Percentiles rank a stretch among this genome's conserved stretches.
Evolutionary conservation across 2,329 filamentous ascomycete genomes (phyloP).

Genomic region (Drechmeria coniospora): DNA sequence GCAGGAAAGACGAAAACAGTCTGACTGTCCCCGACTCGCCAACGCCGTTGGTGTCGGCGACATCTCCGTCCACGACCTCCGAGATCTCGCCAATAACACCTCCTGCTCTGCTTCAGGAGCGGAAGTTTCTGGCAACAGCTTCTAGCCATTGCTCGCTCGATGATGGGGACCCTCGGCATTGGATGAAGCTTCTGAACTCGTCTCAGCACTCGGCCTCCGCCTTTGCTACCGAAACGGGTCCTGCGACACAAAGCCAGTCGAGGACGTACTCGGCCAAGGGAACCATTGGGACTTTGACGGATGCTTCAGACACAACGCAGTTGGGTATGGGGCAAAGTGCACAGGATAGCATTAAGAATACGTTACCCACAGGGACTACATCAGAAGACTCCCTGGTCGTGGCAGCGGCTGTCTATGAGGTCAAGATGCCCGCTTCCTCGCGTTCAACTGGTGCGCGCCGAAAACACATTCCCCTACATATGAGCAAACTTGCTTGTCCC

Average conservation of each 20-base stretch:
- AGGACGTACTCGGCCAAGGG: not conserved
- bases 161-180: not conserved
- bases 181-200: not conserved
- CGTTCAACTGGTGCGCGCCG: constrained; percentile 2
- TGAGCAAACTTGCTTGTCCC: constrained; percentile 12
- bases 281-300: too few species aligned
- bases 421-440: not conserved
- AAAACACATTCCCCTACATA: constrained; percentile 4
- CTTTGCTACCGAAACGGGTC: not conserved
- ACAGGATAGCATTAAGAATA: too few species aligned
- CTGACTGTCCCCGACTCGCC: constrained; percentile 14
- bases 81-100: constrained; percentile 21
- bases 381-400: too few species aligned
- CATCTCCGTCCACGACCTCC: constrained; percentile 10
- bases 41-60: constrained; percentile 26
- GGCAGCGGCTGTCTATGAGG: too few species aligned
- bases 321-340: too few species aligned
- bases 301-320: too few species aligned
- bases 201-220: not conserved
- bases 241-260: too few species aligned
- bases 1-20: not conserved
- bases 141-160: not conserved
- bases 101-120: constrained; percentile 31
- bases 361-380: too few species aligned
- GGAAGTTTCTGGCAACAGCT: constrained; percentile 22